phyloP scores from a whole-genome alignment of 768 basidiomycete genomes.

The Russula ochroleuca region DNA sequence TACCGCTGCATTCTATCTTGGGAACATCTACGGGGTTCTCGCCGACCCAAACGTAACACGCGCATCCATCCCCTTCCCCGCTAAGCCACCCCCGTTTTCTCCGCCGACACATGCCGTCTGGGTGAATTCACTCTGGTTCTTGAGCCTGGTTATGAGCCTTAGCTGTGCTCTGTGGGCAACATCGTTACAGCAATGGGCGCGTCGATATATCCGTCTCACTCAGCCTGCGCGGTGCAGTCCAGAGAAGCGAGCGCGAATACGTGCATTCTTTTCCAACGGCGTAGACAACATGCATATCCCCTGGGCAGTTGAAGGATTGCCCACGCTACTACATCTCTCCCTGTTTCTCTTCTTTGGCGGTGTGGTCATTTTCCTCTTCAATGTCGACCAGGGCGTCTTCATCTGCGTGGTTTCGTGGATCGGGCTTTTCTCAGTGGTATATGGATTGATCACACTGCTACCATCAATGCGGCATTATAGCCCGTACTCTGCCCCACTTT shows the following conservation, averaged over 20 bases:
- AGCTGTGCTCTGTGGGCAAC: neutral
- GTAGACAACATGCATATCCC: neutral
- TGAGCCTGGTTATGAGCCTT: conserved; percentile 4
- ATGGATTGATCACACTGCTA: neutral
- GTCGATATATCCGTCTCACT: conserved; percentile 6
- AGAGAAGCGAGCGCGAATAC: conserved; percentile 1
- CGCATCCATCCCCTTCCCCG: neutral
- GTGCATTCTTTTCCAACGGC: neutral
- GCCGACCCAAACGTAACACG: neutral
- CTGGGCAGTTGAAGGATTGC: neutral
- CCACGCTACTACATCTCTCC: neutral
- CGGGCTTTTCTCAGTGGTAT: neutral
- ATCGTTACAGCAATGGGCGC: conserved; percentile 1
- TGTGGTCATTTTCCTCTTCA: neutral
- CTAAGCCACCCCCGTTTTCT: neutral
- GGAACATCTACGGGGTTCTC: neutral
- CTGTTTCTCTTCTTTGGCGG: neutral
- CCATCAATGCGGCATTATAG: neutral
- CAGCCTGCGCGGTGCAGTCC: neutral
- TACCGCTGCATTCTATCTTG: conserved; percentile 2
- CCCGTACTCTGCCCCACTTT: conserved; percentile 9
- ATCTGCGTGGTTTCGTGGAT: neutral
- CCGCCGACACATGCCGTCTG: neutral
- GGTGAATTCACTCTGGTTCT: conserved; percentile 15
- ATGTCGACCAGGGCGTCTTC: neutral